Evolutionary conservation across 2,329 filamentous ascomycete genomes (phyloP).

Genomic region (Stagonosporopsis tanaceti): DNA sequence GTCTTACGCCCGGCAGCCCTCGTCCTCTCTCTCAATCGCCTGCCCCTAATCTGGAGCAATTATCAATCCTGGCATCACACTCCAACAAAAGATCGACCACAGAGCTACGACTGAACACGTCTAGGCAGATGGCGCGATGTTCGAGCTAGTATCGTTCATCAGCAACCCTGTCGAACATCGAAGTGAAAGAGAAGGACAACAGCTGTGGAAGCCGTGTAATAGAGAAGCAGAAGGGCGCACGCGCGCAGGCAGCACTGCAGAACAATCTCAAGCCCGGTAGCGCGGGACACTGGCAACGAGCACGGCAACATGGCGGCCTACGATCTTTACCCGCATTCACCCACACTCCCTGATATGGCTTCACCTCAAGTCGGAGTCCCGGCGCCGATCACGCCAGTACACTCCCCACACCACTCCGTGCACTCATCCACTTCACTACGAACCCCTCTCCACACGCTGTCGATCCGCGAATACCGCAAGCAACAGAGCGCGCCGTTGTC

Average conservation of each 20-base stretch:
- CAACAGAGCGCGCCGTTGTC: slow-evolving; percentile 47
- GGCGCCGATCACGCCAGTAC: slow-evolving; percentile 43
- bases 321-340: slow-evolving; percentile 35
- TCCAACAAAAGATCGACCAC: neutral
- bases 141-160: slow-evolving; percentile 21
- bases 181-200: slow-evolving; percentile 20
- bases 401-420: slow-evolving; percentile 49
- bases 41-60: neutral
- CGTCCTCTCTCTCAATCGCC: neutral
- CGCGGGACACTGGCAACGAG: neutral
- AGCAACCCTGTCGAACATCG: slow-evolving; percentile 17
- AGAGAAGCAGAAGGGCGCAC: neutral
- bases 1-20: slow-evolving; percentile 8
- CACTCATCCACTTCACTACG: slow-evolving; percentile 43
- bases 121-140: slow-evolving; percentile 23
- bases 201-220: neutral
- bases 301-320: slow-evolving; percentile 32
- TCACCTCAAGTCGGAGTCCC: slow-evolving; percentile 29
- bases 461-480: slow-evolving; percentile 52
- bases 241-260: neutral
- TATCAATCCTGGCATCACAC: neutral
- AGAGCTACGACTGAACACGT: neutral
- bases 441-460: slow-evolving; percentile 45
- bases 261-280: neutral
- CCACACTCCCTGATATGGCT: slow-evolving; percentile 22